Evolutionary conservation across 1,139 yeast species (phyloP), one percentile per base, ranked within the genome.

Genomic region (Hanseniaspora gamundiae): DNA sequence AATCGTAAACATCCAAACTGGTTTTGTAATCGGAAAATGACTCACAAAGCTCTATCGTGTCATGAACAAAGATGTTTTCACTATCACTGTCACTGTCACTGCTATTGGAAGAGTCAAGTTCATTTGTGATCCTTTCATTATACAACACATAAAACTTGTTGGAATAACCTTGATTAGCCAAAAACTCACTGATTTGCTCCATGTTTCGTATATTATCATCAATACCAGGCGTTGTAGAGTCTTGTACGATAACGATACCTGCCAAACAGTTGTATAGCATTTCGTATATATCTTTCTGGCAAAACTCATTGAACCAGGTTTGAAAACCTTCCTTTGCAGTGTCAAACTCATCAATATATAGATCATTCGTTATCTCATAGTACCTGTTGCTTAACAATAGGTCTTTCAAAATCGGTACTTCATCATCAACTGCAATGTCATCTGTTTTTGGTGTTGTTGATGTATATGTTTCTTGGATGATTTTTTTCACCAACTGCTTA

Each of bases 331-430:
- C 35, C 8, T 6, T 14, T 6, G 42, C 45, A n/a, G n/a, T 19
- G 8, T 49, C 54, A 33, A 45, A 51, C 6, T 50, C 52, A 44
- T 61, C 66, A n/a, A 63, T 47, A 51, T 63, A 63, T 2, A 60
- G 45, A 38, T 61, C 65, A 20, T 52, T 50, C 0, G 33, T 29
- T 0, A 54, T 49, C 10, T 47, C 36, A 45, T 59, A 62, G 47
- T 63, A 62, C 47, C 58, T 61, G 7, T 59, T 63, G 13, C 42
- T 45, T 62, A 62, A 59, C 10, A 14, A 21, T 6, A 56, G 39
- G 22, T 45, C 43, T 43, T 53, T 53, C 11, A 54, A 13, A 19
- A 58, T 57, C 5, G 43, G 46, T 21, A 41, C 43, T 7, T 36
- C 40, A 4, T 22, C 33, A 13, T 40, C 43, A 36, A 21, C 29